Evolutionary conservation across 1,139 yeast genomes (phyloP).

Genomic region (Blastobotrys aristatus): DNA sequence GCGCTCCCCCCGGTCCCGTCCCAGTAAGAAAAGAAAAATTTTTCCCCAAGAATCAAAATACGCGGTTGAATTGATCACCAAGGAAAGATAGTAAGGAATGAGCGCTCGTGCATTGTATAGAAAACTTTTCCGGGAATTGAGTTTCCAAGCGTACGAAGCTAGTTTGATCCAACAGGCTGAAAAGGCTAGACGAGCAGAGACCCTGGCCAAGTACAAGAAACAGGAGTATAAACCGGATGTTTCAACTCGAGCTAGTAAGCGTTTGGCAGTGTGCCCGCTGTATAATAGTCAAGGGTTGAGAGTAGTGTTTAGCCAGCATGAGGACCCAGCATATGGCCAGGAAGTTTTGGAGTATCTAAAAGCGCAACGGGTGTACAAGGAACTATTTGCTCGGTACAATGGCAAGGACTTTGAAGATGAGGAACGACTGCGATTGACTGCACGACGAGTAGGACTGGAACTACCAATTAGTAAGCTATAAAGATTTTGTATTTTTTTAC

Average conservation of each 20-base stretch:
- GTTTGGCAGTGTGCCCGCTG: conserved; percentile 16
- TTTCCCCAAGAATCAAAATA: too few species aligned
- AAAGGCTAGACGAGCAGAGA: conserved; percentile 22
- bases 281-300: conserved; percentile 25
- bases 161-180: conserved; percentile 25
- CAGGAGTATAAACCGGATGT: conserved; percentile 8
- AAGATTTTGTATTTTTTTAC: background rate
- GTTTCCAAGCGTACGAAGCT: conserved; percentile 30
- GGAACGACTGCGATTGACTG: conserved; percentile 74
- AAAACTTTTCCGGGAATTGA: conserved; percentile 30
- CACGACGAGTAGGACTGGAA: conserved; percentile 77
- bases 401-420: conserved; percentile 72
- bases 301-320: conserved; percentile 17
- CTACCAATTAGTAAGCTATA: conserved; percentile 38
- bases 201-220: conserved; percentile 26
- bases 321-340: conserved; percentile 37
- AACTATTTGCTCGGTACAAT: conserved; percentile 76
- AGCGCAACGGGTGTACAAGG: conserved; percentile 73
- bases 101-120: conserved; percentile 22
- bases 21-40: background rate
- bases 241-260: conserved; percentile 8
- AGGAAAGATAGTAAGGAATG: too few species aligned
- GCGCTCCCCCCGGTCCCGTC: background rate
- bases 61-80: too few species aligned
- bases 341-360: conserved; percentile 54